Conservation (phyloP, 768 basidiomycete genomes). For the Fibroporia radiculosa region DNA sequence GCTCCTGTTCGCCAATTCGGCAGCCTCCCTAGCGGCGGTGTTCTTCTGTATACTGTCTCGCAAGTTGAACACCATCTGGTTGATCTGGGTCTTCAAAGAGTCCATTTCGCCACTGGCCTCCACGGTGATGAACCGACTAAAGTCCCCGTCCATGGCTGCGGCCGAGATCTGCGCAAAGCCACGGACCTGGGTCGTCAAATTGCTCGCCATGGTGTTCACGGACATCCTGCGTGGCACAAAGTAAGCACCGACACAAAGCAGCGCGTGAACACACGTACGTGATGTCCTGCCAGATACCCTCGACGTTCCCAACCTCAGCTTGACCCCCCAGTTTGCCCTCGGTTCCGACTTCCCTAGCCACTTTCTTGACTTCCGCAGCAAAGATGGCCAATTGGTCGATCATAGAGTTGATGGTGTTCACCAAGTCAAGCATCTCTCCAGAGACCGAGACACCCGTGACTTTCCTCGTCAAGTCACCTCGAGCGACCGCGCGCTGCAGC, state of each 20-base stretch:
- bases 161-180: conserved; percentile 99
- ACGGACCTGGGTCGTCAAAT: conserved; percentile 96
- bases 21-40: conserved; percentile 93
- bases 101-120: conserved; percentile 99
- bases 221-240: conserved; percentile 51
- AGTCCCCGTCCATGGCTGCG: conserved; percentile 98
- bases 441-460: conserved; percentile 88
- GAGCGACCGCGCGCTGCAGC: conserved; percentile 77
- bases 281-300: conserved; percentile 98
- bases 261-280: conserved; percentile 50
- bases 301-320: conserved; percentile 93
- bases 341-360: conserved; percentile 95
- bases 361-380: conserved; percentile 83
- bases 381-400: conserved; percentile 63
- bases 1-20: conserved; percentile 93
- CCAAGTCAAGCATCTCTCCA: conserved; percentile 93
- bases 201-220: conserved; percentile 97
- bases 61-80: conserved; percentile 98
- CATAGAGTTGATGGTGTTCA: conserved; percentile 95
- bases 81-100: conserved; percentile 97
- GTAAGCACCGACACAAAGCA: conserved; percentile 12
- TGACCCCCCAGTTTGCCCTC: conserved; percentile 98
- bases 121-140: conserved; percentile 98
- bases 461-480: conserved; percentile 90
- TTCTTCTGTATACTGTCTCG: conserved; percentile 98